Evolutionary conservation across 1,139 yeast genomes (phyloP).

Genomic region (Pneumocystis carinii): DNA sequence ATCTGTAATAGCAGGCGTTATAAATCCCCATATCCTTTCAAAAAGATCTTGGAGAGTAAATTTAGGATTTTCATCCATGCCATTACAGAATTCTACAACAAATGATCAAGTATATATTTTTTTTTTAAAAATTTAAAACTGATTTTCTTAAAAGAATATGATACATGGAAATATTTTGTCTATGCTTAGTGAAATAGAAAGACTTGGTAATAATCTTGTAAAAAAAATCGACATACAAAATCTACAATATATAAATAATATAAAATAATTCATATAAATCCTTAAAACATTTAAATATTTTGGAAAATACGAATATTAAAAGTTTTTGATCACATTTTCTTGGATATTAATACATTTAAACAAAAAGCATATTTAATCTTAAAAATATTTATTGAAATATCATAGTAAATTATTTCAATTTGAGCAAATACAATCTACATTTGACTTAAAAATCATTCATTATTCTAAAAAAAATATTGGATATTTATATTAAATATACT

Average conservation of each 20-base stretch:
- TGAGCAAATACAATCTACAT: no score
- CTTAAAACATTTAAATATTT: neutral
- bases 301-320: neutral
- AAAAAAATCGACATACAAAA: conserved; percentile 14
- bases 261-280: neutral
- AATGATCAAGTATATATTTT: conserved; percentile 13
- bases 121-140: neutral
- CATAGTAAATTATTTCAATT: no score
- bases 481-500: no score
- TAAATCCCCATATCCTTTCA: conserved; percentile 48
- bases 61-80: conserved; percentile 59
- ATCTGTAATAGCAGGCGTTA: conserved; percentile 56
- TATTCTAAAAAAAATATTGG: no score
- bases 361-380: neutral
- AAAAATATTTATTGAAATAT: neutral
- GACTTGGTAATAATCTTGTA: conserved; percentile 56
- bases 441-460: no score
- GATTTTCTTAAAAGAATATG: conserved; percentile 8
- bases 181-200: conserved; percentile 51
- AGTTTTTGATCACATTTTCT: neutral
- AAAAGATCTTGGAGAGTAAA: conserved; percentile 59
- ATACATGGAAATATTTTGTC: conserved; percentile 66
- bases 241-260: neutral
- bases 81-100: conserved; percentile 33
- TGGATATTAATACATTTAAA: neutral